Base-by-base conservation (phyloP, 2,329 filamentous ascomycete species). In the Fusarium sulawesiense region DNA sequence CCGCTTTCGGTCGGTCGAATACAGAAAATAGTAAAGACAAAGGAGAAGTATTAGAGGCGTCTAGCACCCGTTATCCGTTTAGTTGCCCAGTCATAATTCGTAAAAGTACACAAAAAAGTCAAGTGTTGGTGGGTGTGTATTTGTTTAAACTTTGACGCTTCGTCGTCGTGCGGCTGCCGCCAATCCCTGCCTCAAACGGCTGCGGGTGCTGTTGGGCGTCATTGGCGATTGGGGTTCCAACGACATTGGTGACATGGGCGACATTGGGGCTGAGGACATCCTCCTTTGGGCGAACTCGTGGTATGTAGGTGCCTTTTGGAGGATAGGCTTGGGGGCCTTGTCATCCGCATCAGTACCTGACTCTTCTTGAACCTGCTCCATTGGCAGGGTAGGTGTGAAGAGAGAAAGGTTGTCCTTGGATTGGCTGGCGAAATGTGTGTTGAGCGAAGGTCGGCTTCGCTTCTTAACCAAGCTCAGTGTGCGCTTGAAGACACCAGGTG, bases 401-500 rank as follows among this genome's bases (percentile, higher is more conserved):
- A 56, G 75, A 63, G 50, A 44, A 51, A 82, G 68, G 60, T 73
- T 78, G 44, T 82, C 80, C 20, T 76, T 76, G 10, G 80, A 78
- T 40, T 74, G 73, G n/a, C 75, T 74, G 32, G 79, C 79, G 46
- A 79, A 75, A 14, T 77, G 69, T 8, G 68, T 74, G 69, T 78
- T 81, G 66, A 89, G 79, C 25, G 80, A 79, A 10, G 85, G 84
- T 57, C 82, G 82, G 79, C 86, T 89, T 68, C 85, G 83, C 82
- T 87, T 88, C 74, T 83, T 82, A 50, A 84, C 84, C 30, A 89
- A 79, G 71, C 82, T 87, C 45, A 89, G 78, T 5, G 86, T 86
- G 71, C 85, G 83, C 74, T 84, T 86, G 66, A 88, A 82, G 58
- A 88, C 79, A 32, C 79, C 78, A 2, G 84, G 82, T 6, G 81